Evolutionary conservation across 106 monocot genomes (phyloP), one percentile per base, ranked within the genome.

Genomic region (Dioscorea alata): DNA sequence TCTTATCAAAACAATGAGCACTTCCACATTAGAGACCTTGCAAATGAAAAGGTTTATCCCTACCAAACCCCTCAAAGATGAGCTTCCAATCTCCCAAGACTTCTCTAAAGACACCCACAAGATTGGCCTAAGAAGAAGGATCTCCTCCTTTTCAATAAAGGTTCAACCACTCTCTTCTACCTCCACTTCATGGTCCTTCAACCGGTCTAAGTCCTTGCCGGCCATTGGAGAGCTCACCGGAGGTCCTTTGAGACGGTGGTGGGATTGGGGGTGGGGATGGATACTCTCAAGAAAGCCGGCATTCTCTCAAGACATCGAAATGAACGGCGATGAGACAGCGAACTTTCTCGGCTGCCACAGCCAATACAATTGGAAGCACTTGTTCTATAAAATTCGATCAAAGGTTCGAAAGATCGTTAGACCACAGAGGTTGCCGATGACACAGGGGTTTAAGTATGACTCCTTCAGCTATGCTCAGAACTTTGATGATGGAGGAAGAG

Each of bases 251-350:
- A 63, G 78, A 70, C 50, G 82, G 21, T 95, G 94, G 94, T 91
- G 90, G 88, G 81, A 81, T 17, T 78, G 76, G 81, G 78, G 87
- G 13, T 71, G 75, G 64, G 78, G 69, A 4, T 95, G 91, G 94
- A 35, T 95, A 23, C 60, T 88, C 48, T 91, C 94, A 13, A 74
- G 79, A 65, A 95, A 91, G 59, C 90, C 80, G 24, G 63, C 19
- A 16, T 83, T 90, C 70, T 75, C 79, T 20, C 57, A 61, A 8
- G 91, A 95, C 52, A 72, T 95, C 28, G 94, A 95, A 76, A 88
- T 95, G 94, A 91, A 88, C 63, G 88, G 84, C 33, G 85, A 95
- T 77, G 91, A 91, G 88, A 68, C 10, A 5, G 42, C 59, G 13
- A 72, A 74, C 24, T 33, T 79, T 23, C 85, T 91, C 10, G 94